phyloP scores from a whole-genome alignment of 352 stramenopile genomes.

The Pythium grandisporangium region DNA sequence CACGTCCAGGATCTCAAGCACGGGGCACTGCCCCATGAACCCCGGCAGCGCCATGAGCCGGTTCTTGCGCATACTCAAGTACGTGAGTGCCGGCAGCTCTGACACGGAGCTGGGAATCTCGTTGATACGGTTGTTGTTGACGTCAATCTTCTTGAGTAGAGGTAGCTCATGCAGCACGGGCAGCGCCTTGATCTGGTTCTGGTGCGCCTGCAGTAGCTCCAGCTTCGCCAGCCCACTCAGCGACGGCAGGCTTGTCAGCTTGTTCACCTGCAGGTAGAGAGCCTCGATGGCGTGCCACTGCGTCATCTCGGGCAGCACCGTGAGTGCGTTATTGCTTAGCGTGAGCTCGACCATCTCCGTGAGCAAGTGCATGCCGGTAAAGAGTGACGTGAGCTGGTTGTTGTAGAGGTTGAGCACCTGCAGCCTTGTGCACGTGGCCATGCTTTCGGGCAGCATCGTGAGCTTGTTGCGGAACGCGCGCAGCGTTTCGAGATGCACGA shows the following conservation, averaged over 20 bases:
- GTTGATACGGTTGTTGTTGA: conserved; percentile 60
- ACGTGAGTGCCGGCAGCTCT: conserved; percentile 43
- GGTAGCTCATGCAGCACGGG: conserved; percentile 54
- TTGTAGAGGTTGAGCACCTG: conserved; percentile 71
- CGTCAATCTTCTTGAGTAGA: conserved; percentile 65
- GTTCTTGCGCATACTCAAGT: conserved; percentile 66
- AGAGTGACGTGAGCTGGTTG: conserved; percentile 50
- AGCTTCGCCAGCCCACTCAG: conserved; percentile 46
- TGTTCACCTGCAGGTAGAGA: conserved; percentile 53
- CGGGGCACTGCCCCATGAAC: conserved; percentile 30
- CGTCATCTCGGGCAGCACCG: conserved; percentile 20
- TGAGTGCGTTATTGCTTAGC: conserved; percentile 49
- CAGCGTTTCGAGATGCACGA: conserved; percentile 43
- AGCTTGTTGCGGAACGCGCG: conserved; percentile 50
- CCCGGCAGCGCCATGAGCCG: conserved; percentile 30
- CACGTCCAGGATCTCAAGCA: conserved; percentile 64
- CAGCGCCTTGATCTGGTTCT: conserved; percentile 49
- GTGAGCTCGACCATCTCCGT: conserved; percentile 63
- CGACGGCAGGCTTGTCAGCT: conserved; percentile 24
- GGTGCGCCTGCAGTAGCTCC: conserved; percentile 46
- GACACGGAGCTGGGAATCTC: conserved; percentile 34
- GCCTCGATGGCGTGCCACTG: conserved; percentile 49
- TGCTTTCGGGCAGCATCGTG: conserved; percentile 27
- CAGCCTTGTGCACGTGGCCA: conserved; percentile 38
- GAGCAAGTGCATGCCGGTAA: conserved; percentile 32